These are phyloP conservation scores for Pulicaria dysenterica DNA, from an alignment of 129 eudicot genomes.

Conservation along the genomic window DNA sequence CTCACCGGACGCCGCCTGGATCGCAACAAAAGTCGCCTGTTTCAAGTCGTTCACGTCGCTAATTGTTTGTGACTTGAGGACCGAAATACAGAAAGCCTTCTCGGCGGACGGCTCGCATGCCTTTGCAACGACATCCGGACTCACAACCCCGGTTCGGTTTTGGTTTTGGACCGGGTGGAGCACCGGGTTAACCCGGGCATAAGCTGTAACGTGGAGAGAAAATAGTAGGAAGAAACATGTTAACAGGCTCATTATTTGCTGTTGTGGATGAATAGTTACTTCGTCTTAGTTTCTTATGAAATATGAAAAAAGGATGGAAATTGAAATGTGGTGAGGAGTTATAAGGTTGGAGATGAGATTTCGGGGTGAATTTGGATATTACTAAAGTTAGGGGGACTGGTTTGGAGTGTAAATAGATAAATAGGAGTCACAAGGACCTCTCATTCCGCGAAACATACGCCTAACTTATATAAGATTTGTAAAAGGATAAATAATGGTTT, in stretches of 20 bases:
- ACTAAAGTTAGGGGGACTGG: constrained; percentile 29
- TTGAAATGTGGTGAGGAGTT: constrained; percentile 15
- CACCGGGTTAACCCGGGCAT: constrained; percentile 17
- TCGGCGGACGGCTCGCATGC: constrained; percentile 43
- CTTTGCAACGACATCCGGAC: constrained; percentile 29
- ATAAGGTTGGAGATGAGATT: neutral
- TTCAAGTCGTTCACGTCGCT: constrained; percentile 38
- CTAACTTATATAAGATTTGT: too few relatives aligned
- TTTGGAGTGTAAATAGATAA: constrained; percentile 13
- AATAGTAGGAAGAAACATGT: constrained; percentile 32
- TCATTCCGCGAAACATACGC: neutral
- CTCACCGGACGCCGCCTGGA: constrained; percentile 40
- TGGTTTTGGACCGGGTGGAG: neutral
- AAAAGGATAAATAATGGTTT: too few relatives aligned
- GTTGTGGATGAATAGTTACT: neutral
- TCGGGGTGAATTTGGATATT: constrained; percentile 13
- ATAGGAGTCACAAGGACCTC: neutral
- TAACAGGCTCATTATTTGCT: constrained; percentile 15
- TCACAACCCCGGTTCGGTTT: neutral
- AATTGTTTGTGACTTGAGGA: constrained; percentile 40
- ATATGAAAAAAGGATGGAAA: constrained; percentile 1
- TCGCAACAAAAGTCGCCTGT: constrained; percentile 50
- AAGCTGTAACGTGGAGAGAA: constrained; percentile 28
- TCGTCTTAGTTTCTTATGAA: neutral
- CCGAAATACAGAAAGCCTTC: constrained; percentile 38